Evolutionary conservation across 768 basidiomycete genomes (phyloP), one percentile per base, ranked within the genome.

Genomic region (Suillus americanus): DNA sequence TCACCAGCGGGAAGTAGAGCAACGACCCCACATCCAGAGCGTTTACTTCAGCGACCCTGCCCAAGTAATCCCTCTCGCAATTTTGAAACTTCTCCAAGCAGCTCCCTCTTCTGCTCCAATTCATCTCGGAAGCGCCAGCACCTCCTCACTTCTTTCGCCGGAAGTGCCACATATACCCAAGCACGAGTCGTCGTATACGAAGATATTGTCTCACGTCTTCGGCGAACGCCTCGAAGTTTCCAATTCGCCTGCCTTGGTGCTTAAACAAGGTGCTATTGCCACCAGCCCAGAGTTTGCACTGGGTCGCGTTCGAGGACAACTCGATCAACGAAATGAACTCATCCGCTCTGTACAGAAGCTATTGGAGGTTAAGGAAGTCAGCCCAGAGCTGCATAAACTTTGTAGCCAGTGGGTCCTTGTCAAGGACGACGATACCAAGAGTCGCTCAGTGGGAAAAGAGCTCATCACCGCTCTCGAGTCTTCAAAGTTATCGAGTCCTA

Each of bases 241-340:
- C 71, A 99, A 99, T 77, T 88, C 90, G 3, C 95, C 94, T 0
- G 79, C 85, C 50, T 82, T 91, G 20, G 87, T 94, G 60, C 73
- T 85, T 12, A 76, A 87, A 16, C 85, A 91, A 64, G 95, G 94
- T 13, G 79, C 84, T 53, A 75, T 88, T 53, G 93, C 94, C 20
- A 97, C 95, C 12, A 90, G 85, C n/a, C 97, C 97, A 2, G 94
- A 98, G 74, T 98, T 90, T 72, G 97, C 97, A 0, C 84, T 99
- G 41, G 97, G 97, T 14, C 90, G 95, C 53, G 88, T 95, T 55
- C 88, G 93, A 45, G 93, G 91, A 3, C 87, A 94, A 69, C 73
- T 93, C 56, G 91, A 92, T 64, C 84, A 88, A 66, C 86, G 95
- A n/a, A 79, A 80, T 33, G 83, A 87, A 66, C 86, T 98, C 30